Conservation (phyloP, 805 yeast genomes). For the Cyberlindnera lachancei region DNA sequence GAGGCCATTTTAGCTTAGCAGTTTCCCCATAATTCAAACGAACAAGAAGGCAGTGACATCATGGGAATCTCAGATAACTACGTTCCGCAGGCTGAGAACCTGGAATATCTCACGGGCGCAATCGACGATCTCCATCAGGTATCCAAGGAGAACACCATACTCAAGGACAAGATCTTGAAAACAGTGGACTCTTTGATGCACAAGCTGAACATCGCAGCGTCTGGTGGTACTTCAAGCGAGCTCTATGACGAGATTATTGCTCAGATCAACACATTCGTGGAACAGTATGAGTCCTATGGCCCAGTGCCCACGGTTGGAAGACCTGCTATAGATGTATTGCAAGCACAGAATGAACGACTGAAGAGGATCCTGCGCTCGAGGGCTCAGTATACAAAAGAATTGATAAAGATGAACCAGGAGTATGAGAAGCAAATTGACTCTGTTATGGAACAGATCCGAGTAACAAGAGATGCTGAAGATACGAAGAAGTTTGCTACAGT, state of each 20-base stretch:
- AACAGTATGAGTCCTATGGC: neutral
- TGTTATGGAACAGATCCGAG: constrained; percentile 5
- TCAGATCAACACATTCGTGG: constrained; percentile 8
- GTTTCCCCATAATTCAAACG: too few relatives aligned
- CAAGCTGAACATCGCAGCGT: constrained; percentile 5
- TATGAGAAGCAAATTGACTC: constrained; percentile 10
- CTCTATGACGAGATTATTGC: constrained; percentile 5
- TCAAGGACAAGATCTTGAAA: constrained; percentile 11
- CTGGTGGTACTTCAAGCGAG: constrained; percentile 2
- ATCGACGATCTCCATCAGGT: constrained; percentile 7
- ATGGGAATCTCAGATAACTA: constrained; percentile 13
- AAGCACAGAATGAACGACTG: constrained; percentile 12
- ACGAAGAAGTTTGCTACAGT: constrained; percentile 1
- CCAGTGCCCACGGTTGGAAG: too few relatives aligned
- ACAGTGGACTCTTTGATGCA: constrained; percentile 13
- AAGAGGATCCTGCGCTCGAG: constrained; percentile 8
- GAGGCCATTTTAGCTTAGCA: too few relatives aligned
- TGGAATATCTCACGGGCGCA: constrained; percentile 12
- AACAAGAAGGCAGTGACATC: too few relatives aligned
- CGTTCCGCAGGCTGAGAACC: constrained; percentile 19
- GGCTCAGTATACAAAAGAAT: constrained; percentile 5
- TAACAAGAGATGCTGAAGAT: constrained; percentile 5
- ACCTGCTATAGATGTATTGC: constrained; percentile 6
- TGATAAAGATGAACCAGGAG: constrained; percentile 6
- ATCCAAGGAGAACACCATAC: constrained; percentile 2